phyloP scores from a whole-genome alignment of 2,329 filamentous ascomycete species.

The Aspergillus amoenus region DNA sequence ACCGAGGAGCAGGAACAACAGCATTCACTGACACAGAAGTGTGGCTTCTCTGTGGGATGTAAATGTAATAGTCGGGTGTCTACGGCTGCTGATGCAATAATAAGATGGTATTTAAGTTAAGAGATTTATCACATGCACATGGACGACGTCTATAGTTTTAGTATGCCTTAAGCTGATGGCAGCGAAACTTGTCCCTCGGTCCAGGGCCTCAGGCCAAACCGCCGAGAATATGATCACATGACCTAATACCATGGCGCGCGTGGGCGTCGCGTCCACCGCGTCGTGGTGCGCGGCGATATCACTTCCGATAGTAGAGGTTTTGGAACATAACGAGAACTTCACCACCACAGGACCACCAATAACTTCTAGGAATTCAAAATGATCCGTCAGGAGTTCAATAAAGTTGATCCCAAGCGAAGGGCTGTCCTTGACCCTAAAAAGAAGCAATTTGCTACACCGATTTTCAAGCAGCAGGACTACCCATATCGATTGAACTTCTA shows the following conservation, averaged over 20 bases:
- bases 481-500: conserved; percentile 91
- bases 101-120: background rate
- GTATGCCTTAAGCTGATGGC: background rate
- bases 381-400: conserved; percentile 45
- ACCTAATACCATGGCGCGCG: background rate
- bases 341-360: background rate
- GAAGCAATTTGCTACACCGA: conserved; percentile 77
- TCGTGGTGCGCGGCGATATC: conserved; percentile 1
- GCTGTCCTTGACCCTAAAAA: conserved; percentile 76
- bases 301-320: background rate
- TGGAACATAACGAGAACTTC: background rate
- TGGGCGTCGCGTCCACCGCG: conserved; percentile 19
- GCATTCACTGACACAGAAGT: background rate
- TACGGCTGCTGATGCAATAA: no score
- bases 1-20: background rate
- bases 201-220: background rate
- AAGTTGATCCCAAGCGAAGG: conserved; percentile 67
- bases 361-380: conserved; percentile 27
- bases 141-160: background rate
- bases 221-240: background rate
- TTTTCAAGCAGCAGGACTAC: conserved; percentile 77
- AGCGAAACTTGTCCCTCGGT: background rate
- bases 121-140: background rate
- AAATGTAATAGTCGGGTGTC: background rate
- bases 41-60: background rate